Conservation (phyloP, 1,139 yeast species). For the Blastobotrys persicus region DNA sequence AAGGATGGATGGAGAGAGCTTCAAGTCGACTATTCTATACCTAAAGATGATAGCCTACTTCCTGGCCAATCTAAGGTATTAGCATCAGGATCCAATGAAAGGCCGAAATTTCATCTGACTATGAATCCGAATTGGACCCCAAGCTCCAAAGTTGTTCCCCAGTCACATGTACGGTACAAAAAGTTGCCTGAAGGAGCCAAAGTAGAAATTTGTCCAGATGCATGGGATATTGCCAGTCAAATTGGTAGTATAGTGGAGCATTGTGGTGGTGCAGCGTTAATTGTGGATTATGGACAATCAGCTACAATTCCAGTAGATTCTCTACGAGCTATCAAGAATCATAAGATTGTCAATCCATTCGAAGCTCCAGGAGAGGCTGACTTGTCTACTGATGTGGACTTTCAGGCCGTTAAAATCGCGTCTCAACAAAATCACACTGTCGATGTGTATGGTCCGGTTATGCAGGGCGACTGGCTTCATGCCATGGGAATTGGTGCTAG, state of each 20-base stretch:
- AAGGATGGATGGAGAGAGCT: slow-evolving; percentile 67
- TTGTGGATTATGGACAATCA: slow-evolving; percentile 76
- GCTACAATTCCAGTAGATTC: slow-evolving; percentile 64
- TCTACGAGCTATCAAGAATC: slow-evolving; percentile 70
- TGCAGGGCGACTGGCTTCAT: slow-evolving; percentile 81
- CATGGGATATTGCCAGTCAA: slow-evolving; percentile 48
- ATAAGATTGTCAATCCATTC: slow-evolving; percentile 71
- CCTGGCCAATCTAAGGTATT: slow-evolving; percentile 31
- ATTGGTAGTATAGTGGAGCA: slow-evolving; percentile 31
- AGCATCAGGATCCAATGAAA: slow-evolving; percentile 21
- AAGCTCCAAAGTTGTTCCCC: slow-evolving; percentile 57
- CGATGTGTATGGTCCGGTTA: slow-evolving; percentile 54
- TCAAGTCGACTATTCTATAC: slow-evolving; percentile 53
- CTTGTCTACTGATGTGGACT: slow-evolving; percentile 81
- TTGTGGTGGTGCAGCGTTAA: slow-evolving; percentile 54
- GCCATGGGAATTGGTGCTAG: slow-evolving; percentile 74
- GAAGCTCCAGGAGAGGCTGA: slow-evolving; percentile 75
- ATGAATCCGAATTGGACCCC: slow-evolving; percentile 63
- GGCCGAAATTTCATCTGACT: slow-evolving; percentile 52
- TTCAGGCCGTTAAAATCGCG: slow-evolving; percentile 51
- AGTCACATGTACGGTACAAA: slow-evolving; percentile 51
- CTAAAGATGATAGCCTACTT: slow-evolving; percentile 23
- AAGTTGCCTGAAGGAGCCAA: slow-evolving; percentile 55
- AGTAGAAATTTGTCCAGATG: slow-evolving; percentile 75
- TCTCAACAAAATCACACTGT: slow-evolving; percentile 35